Base-by-base conservation (phyloP, 2,329 filamentous ascomycete genomes). In the Amphichorda felina region DNA sequence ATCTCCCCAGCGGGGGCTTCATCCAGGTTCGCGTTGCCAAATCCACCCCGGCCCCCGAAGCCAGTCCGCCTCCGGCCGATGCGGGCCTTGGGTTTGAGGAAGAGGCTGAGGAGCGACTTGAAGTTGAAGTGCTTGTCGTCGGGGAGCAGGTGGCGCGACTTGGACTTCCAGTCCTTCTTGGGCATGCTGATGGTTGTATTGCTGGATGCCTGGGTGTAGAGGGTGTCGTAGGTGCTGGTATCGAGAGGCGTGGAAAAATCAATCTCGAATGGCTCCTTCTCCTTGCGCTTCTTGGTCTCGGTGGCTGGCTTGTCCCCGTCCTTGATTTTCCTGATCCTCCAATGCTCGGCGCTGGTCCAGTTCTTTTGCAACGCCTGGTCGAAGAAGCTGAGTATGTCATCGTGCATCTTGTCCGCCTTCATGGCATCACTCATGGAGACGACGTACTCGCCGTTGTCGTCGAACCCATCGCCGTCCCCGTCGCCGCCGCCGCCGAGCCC, bases 81-180 rank as follows among this genome's bases (percentile, higher is more conserved):
- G 29, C 82, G 80, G 9, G 88, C 86, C 55, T 88, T 94, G 19
- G 91, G 91, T 56, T 98, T 98, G 19, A 96, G 69, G 69, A 96
- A 98, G 2, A 98, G 71, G 34, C 78, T 82, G 6, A 96, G 67
- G 1, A 98, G 68, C 44, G 94, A 85, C 51, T 82, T 83, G 8
- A 89, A 96, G 62, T 88, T 94, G 65, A 98, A 96, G 55, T 96
- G 88, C 59, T 95, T 95, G 61, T 98, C 91, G 50, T 98, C 91
- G 3, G 93, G 89, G 4, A 98, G 75, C 3, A 98, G 70, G 53
- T 98, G 94, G 33, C 86, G 75, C 2, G 82, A 87, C 58, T 94
- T 94, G 27, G 85, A 91, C 56, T 85, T 91, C 86, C 89, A 93
- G 56, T 96, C 87, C 45, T 88, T 85, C 63, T 94, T 95, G 14